These are phyloP conservation scores for Fraxinus paxiana DNA, from an alignment of 305 asterid genomes.

Conservation along the genomic window DNA sequence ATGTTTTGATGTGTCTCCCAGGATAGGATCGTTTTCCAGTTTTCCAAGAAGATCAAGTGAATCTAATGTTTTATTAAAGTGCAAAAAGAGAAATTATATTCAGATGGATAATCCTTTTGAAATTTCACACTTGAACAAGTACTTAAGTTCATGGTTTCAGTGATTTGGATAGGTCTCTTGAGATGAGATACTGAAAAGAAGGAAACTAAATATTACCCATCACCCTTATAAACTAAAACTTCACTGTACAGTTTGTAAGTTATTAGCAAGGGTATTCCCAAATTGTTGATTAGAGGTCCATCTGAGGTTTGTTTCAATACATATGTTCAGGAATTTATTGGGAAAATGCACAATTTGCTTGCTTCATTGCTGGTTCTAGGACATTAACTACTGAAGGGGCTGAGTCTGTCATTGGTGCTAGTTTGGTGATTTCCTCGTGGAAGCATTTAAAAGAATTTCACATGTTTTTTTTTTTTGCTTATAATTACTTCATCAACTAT, in stretches of 20 bases:
- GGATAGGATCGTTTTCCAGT: neutral
- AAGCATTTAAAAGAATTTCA: neutral
- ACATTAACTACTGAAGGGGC: neutral
- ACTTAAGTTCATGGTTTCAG: neutral
- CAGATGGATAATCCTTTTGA: neutral
- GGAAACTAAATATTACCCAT: neutral
- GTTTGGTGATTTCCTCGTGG: neutral
- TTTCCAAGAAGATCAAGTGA: neutral
- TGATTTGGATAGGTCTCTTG: neutral
- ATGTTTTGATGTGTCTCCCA: neutral
- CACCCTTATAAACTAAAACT: neutral
- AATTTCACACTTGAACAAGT: neutral
- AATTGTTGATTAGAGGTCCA: neutral
- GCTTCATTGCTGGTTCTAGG: neutral
- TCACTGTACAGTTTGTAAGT: neutral
- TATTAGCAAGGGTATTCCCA: neutral
- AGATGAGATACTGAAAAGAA: constrained; percentile 4
- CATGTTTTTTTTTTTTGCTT: neutral
- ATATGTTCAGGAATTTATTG: neutral
- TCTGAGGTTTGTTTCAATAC: neutral
- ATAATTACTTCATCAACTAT: neutral
- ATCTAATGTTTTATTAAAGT: neutral
- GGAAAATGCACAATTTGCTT: neutral
- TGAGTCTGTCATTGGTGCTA: neutral
- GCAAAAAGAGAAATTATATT: neutral